phyloP scores from a whole-genome alignment of 169 alveolate species.

The Babesia caballi region DNA sequence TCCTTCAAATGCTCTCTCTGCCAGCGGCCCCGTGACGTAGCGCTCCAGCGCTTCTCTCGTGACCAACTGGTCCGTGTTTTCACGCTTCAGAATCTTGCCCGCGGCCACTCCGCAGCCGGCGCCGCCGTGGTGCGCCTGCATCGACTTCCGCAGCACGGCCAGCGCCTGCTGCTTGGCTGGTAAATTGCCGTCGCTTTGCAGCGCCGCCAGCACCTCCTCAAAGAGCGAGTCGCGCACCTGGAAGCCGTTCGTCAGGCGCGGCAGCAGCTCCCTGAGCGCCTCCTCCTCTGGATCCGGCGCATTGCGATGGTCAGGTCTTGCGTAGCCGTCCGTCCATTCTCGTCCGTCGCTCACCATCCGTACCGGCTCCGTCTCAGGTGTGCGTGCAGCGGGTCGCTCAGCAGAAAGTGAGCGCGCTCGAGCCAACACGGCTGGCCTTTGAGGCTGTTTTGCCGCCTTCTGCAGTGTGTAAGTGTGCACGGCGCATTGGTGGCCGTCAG shows the following conservation, averaged over 20 bases:
- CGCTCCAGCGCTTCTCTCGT: constrained; percentile 9
- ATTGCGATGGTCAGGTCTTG: not conserved
- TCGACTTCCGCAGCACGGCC: constrained; percentile 23
- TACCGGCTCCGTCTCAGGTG: not conserved
- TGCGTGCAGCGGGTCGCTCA: not conserved
- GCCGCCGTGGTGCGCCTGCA: constrained; percentile 29
- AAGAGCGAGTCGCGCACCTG: constrained; percentile 38
- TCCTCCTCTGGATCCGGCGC: not conserved
- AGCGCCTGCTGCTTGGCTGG: constrained; percentile 20
- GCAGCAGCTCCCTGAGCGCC: constrained; percentile 8
- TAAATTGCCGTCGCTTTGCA: constrained; percentile 8
- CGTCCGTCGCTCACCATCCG: constrained; percentile 13
- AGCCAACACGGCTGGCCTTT: not conserved
- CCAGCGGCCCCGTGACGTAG: constrained; percentile 9
- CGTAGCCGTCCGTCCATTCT: not conserved
- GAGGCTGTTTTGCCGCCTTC: not conserved
- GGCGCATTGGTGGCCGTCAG: not conserved
- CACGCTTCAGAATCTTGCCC: constrained; percentile 12
- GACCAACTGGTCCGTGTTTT: constrained; percentile 14
- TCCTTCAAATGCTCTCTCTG: constrained; percentile 22
- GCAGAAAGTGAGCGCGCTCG: not conserved
- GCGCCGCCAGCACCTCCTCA: constrained; percentile 34
- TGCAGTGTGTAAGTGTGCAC: not conserved
- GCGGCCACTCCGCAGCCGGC: not conserved
- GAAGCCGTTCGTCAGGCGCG: constrained; percentile 24